Evolutionary conservation across 257 asterid genomes (phyloP).

Genomic region (Verbascum thapsus): DNA sequence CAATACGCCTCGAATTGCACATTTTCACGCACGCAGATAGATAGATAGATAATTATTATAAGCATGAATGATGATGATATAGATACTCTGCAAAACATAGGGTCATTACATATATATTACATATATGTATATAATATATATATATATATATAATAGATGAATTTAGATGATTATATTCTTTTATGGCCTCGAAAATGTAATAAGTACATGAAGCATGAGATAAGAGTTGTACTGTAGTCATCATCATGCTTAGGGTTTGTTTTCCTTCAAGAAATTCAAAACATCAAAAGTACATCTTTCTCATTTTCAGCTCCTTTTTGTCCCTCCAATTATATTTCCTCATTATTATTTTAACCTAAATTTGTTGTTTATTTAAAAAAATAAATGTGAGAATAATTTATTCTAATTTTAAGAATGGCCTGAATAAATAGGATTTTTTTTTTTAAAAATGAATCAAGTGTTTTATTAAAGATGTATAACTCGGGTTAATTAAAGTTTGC

Average conservation of each 20-base stretch:
- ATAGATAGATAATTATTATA: conserved; percentile 4
- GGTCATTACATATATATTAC: too few species aligned
- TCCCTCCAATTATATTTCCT: too few species aligned
- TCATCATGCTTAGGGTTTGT: conserved; percentile 16
- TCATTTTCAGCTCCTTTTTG: conserved; percentile 12
- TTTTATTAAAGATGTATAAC: too few species aligned
- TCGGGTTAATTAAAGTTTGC: too few species aligned
- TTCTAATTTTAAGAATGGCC: too few species aligned
- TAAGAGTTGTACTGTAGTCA: conserved; percentile 27
- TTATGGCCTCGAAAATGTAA: conserved; percentile 9
- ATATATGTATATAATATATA: not conserved
- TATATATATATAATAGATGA: not conserved
- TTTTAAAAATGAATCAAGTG: too few species aligned
- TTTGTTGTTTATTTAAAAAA: too few species aligned
- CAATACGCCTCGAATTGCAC: conserved; percentile 35
- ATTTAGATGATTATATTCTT: not conserved
- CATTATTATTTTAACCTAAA: too few species aligned
- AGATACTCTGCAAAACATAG: conserved; percentile 24
- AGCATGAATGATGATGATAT: conserved; percentile 30
- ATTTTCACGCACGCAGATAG: conserved; percentile 29
- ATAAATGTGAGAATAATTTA: too few species aligned
- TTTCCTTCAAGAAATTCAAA: conserved; percentile 13
- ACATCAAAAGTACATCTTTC: conserved; percentile 3
- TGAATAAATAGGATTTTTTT: too few species aligned
- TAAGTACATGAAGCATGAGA: conserved; percentile 31